Base-by-base conservation (phyloP, 2,329 filamentous ascomycete genomes). In the Phialocephala subalpina region DNA sequence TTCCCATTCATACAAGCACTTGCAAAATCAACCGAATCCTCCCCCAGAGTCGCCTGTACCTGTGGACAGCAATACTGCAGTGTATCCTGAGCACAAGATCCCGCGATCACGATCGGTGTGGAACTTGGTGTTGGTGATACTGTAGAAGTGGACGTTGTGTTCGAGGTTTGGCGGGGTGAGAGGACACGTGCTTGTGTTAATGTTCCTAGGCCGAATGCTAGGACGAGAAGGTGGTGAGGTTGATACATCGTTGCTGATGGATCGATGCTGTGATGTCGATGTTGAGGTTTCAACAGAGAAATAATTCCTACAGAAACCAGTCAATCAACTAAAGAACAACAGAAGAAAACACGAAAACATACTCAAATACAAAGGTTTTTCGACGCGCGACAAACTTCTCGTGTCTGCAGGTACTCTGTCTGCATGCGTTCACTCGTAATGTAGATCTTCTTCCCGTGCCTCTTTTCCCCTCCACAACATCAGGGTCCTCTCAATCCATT, bases 171-270 rank as follows among this genome's bases (percentile, higher is more conserved):
- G 29, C 9, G 4, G 4, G 14, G 16, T 42, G 40, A 5, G 49
- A 53, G 25, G 12, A 53, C 49, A 53, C 49, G 49, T 53, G 49
- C 49, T 29, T 53, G 49, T 53, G 49, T n/a, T n/a, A n/a, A n/a
- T n/a, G n/a, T 22, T 53, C 12, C 49, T 14, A 18, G 14, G 9
- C 8, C 3, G 27, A 53, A 18, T 11, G 33, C 29, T 20, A 16
- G 33, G 18, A 38, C 38, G 55, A 40, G 14, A 16, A 57, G 8
- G 55, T 29, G 1, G 20, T 14, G 2, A 11, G n/a, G 16, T 18
- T 18, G 7, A 38, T 57, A 14, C 49, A 53, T 53, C 49, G 3
- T 53, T 12, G 1, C 25, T 3, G n/a, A n/a, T n/a, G n/a, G n/a
- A n/a, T n/a, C n/a, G n/a, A n/a, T n/a, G n/a, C n/a, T n/a, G n/a